Base-by-base conservation (phyloP, 139 green algal genomes). In the Mychonastes homosphaera region DNA sequence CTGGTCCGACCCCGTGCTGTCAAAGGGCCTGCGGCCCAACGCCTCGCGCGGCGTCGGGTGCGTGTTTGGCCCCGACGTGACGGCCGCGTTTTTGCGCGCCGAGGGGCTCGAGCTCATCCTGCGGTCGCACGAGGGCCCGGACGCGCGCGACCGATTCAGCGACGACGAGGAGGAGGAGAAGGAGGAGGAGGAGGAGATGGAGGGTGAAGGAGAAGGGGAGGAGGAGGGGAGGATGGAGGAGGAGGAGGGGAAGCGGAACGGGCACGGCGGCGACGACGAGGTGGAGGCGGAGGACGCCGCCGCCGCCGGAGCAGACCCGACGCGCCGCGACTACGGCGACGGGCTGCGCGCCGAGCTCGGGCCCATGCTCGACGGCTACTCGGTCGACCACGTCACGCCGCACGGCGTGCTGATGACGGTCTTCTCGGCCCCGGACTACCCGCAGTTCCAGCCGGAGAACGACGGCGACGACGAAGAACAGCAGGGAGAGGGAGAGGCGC, bases 91-190 rank as follows among this genome's bases (percentile, higher is more conserved):
- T 65, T 82, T 94, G 40, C 41, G 65, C 8, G 76, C 88, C 40
- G 97, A 98, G 59, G 71, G 66, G 3, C 67, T 98, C 56, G 67
- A 88, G 23, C 81, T 98, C 18, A 84, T 98, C 48, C 91, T 91
- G 41, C 72, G 92, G 26, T 87, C 86, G 8, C 92, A 98, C 65
- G 91, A 98, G 76, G 92, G 92, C 0, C 92, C 92, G 3, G 92
- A 98, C 62, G 92, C 92, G 10, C 79, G 92, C 0, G 76, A 83
- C 23, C 74, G 78, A n/a, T n/a, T n/a, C n/a, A 16, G 64, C 84
- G 1, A 65, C 79, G 12, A 74, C 80, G 38, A 86, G 94, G 83
- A 23, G 58, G 23, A 24, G 45, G 16, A 89, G 95, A 75, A 38
- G 38, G 7, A 40, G 29, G 54, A 60, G 51, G 50, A 40, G 3